These are phyloP conservation scores for Solanum peruvianum DNA, from an alignment of 257 asterid species.

Conservation along the genomic window DNA sequence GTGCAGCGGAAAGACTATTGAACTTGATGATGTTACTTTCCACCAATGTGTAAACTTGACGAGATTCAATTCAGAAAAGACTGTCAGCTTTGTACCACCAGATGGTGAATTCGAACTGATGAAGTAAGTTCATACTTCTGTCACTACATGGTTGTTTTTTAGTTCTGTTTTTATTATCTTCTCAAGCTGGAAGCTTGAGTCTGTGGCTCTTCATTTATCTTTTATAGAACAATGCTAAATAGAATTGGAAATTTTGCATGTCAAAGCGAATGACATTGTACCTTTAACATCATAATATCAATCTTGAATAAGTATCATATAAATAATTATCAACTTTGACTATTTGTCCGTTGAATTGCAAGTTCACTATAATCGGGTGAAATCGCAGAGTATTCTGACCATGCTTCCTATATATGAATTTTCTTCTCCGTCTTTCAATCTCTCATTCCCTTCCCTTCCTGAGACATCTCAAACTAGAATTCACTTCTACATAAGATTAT, in stretches of 20 bases:
- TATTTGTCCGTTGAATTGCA: neutral
- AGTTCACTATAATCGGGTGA: neutral
- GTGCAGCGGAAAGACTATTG: constrained; percentile 96
- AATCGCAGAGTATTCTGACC: neutral
- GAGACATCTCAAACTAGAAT: neutral
- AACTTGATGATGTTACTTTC: constrained; percentile 98
- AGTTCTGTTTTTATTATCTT: neutral
- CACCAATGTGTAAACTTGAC: constrained; percentile 99
- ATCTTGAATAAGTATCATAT: neutral
- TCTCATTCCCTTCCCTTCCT: neutral
- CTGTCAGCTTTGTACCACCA: constrained; percentile 99
- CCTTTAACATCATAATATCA: neutral
- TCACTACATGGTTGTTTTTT: neutral
- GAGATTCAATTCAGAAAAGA: constrained; percentile 95
- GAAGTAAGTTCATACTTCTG: constrained; percentile 62
- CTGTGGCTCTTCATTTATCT: neutral
- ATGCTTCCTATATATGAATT: neutral
- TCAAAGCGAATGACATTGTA: neutral
- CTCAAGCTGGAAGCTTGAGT: neutral
- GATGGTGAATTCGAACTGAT: constrained; percentile 99
- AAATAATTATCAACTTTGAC: neutral
- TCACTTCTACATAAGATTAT: neutral
- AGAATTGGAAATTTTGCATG: neutral
- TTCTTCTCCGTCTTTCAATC: neutral
- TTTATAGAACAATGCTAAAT: neutral